Base-by-base conservation (phyloP, 495 filamentous ascomycete genomes). In the Evernia prunastri region DNA sequence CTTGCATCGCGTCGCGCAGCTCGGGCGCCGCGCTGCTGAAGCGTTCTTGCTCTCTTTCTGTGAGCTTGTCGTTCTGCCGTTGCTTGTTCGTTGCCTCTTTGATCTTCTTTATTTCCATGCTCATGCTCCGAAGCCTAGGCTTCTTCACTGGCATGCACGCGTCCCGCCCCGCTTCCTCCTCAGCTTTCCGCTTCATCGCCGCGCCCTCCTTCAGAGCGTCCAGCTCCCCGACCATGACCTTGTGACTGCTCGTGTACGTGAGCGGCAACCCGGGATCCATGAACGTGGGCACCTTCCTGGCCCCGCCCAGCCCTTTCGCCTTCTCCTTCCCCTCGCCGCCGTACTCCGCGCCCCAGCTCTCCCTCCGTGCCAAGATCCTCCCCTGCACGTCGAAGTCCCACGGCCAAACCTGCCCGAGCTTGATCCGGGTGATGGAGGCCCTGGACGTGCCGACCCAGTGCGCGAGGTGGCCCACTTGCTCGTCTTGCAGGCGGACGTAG, bases 401-500 rank as follows among this genome's bases (percentile, higher is more conserved):
- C 1, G 59, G 42, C 59, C 59, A 60, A 1, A 43, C 27, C 17
- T 49, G 42, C 0, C 27, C 43, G 29, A 60, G 33, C 42, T 51
- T 60, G 59, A 23, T 2, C 0, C 43, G 40, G 0, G 23, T 25
- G 27, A 60, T 31, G 36, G 59, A 33, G 0, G 13, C 45, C 20
- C 25, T 31, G 10, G n/a, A 43, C 1, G 10, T 31, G 25, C 39
- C 18, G 17, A 37, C 56, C 25, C 23, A 49, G 5, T 27, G 13
- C 5, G 23, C 27, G 18, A 64, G 39, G 10, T 58, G 54, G 0
- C 54, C 62, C 2, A 64, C 62, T 58, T 64, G 62, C 23, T 47
- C 39, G 29, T 64, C 62, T 43, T 36, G 9, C 4, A 64, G 54
- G 3, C 54, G 62, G 23, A 64, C 62, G 27, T 64, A 47, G 37